Evolutionary conservation across 768 basidiomycete species (phyloP).

Genomic region (Mycena belliarum): DNA sequence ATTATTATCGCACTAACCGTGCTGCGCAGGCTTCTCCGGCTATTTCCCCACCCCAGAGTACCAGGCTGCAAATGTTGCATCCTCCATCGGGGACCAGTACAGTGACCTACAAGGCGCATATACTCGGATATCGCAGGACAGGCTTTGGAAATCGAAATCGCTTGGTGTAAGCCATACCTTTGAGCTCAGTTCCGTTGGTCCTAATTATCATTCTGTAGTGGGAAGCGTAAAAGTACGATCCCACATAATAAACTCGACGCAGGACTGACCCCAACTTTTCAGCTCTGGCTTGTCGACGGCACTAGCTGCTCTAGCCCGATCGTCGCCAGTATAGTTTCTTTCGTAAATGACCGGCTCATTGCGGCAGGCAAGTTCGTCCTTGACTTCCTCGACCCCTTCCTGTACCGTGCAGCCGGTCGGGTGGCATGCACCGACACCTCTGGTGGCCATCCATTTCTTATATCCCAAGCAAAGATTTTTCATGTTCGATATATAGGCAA

Average conservation of each 20-base stretch:
- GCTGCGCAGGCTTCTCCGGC: constrained; percentile 8
- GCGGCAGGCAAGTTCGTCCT: constrained; percentile 30
- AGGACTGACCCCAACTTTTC: background rate
- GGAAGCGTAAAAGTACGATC: background rate
- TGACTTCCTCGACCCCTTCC: constrained; percentile 30
- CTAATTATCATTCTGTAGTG: background rate
- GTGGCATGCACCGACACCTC: constrained; percentile 9
- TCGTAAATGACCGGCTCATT: constrained; percentile 45
- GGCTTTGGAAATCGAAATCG: constrained; percentile 33
- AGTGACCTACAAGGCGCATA: constrained; percentile 31
- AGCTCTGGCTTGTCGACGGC: constrained; percentile 30
- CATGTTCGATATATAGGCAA: background rate
- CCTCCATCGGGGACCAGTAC: constrained; percentile 32
- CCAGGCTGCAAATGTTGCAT: constrained; percentile 30
- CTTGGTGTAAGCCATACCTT: constrained; percentile 5
- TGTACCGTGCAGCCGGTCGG: constrained; percentile 24
- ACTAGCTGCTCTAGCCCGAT: constrained; percentile 48
- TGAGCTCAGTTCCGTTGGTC: background rate
- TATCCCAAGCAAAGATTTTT: too few species aligned
- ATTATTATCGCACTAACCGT: too few species aligned
- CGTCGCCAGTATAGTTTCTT: constrained; percentile 44
- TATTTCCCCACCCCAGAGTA: constrained; percentile 19
- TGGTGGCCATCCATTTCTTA: background rate
- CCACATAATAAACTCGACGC: background rate
- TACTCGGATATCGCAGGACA: constrained; percentile 36